Base-by-base conservation (phyloP, 495 filamentous ascomycete species). In the Tetracladium marchalianum region DNA sequence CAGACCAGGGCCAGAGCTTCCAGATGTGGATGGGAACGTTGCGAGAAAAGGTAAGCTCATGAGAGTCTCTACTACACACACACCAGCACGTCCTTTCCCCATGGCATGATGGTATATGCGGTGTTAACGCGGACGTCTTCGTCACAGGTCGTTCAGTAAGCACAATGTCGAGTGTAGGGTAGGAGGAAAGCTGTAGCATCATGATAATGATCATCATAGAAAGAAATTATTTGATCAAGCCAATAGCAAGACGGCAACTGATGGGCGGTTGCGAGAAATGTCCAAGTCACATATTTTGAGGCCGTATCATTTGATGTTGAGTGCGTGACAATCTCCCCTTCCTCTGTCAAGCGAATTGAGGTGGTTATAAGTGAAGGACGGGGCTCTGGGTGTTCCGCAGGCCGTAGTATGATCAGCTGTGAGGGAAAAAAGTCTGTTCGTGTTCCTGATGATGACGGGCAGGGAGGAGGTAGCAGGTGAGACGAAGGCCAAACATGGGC, bases 21-120 rank as follows among this genome's bases (percentile, higher is more conserved):
- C 77, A 77, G 61, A 90, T 96, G 68, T 98, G 87, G 82, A 84
- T 98, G 78, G 87, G 87, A 31, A 76, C 75, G 43, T 62, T 97
- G 66, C 80, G 89, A 65, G 93, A 97, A 73, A 98, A 97, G 87
- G 92, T 96, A 69, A 77, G 84, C 72, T 63, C 39, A 61, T 44
- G 38, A 31, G 7, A 38, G 35, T 9, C 17, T 15, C 13, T 35
- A 11, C 33, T 35, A 35, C 33, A 35, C 11, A 11, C 11, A 35
- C 33, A n/a, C n/a, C n/a, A n/a, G n/a, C n/a, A n/a, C n/a, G n/a
- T n/a, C n/a, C n/a, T n/a, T n/a, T 27, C 22, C 22, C 3, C 22
- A 27, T 27, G 22, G 22, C 22, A 27, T n/a, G n/a, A 27, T 27
- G 22, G 22, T 27, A 27, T n/a, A n/a, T n/a, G n/a, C 3, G 22